phyloP scores from a whole-genome alignment of 495 filamentous ascomycete genomes.

The Hyaloscypha finlandica region DNA sequence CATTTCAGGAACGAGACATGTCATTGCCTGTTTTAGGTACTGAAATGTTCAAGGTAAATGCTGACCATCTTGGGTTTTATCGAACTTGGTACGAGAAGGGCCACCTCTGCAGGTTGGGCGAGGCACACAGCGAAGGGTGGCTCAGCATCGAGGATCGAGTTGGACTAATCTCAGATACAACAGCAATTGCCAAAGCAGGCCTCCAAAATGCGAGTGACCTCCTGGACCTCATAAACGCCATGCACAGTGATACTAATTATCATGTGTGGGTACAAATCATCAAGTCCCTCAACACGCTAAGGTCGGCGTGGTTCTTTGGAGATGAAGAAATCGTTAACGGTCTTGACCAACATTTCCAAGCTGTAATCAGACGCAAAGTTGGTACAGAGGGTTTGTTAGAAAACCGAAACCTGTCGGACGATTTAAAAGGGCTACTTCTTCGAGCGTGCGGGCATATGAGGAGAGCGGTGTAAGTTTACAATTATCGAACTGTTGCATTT shows the following conservation, averaged over 20 bases:
- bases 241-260: conserved; percentile 80
- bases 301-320: no score
- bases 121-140: conserved; percentile 75
- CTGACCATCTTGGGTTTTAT: conserved; percentile 73
- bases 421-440: no score
- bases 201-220: conserved; percentile 90
- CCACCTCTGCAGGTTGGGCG: conserved; percentile 66
- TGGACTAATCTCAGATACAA: conserved; percentile 93
- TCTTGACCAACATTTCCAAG: no score
- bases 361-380: no score
- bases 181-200: conserved; percentile 82
- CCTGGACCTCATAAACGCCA: conserved; percentile 78
- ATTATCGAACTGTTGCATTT: no score
- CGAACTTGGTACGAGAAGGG: conserved; percentile 68
- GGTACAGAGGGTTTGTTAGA: no score
- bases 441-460: no score
- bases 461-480: no score
- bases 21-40: conserved; percentile 64
- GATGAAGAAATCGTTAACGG: no score
- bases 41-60: conserved; percentile 80
- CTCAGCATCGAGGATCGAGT: conserved; percentile 87
- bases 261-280: no score
- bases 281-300: no score
- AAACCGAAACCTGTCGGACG: no score
- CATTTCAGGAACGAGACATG: conserved; percentile 69